A percentile compares a stretch with the other conserved stretches of the same genome.
phyloP scores from a whole-genome alignment of 805 yeast genomes.

The Ogataea siamensis region DNA sequence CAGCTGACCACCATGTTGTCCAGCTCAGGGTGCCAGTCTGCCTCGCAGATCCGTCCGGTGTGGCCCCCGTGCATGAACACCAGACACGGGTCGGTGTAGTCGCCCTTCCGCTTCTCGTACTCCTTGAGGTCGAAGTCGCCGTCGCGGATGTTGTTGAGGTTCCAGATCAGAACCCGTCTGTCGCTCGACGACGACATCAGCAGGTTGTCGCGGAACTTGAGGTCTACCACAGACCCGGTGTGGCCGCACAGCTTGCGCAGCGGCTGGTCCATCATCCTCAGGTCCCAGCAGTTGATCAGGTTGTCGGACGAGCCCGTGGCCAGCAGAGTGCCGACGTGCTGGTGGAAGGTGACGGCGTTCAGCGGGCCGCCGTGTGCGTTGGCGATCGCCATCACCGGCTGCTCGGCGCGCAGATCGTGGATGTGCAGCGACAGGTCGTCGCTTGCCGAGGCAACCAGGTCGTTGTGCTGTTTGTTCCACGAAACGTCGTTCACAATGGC shows the following conservation, averaged over 20 bases:
- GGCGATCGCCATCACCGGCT: conserved; percentile 44
- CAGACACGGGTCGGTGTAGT: conserved; percentile 73
- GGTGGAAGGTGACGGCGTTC: conserved; percentile 67
- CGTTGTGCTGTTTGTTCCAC: conserved; percentile 45
- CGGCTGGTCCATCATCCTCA: conserved; percentile 59
- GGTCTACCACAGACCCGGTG: conserved; percentile 50
- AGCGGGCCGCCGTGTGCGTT: conserved; percentile 60
- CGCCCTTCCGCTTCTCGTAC: conserved; percentile 49
- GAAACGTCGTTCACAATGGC: conserved; percentile 67
- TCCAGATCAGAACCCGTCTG: conserved; percentile 74
- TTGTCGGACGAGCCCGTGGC: conserved; percentile 82
- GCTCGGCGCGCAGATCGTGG: conserved; percentile 50
- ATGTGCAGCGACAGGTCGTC: conserved; percentile 65
- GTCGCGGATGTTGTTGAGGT: conserved; percentile 55
- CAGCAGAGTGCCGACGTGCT: conserved; percentile 48
- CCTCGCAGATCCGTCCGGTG: conserved; percentile 63
- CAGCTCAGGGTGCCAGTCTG: conserved; percentile 63
- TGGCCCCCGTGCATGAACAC: conserved; percentile 86
- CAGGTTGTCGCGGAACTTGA: conserved; percentile 47
- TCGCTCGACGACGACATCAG: conserved; percentile 64
- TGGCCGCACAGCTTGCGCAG: conserved; percentile 70
- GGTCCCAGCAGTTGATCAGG: conserved; percentile 71
- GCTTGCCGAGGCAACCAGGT: conserved; percentile 65
- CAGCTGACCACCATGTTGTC: conserved; percentile 60
- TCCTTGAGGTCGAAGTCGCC: conserved; percentile 54